These are phyloP conservation scores for Candida yuanshanica DNA, from an alignment of 805 yeast species.

Conservation along the genomic window DNA sequence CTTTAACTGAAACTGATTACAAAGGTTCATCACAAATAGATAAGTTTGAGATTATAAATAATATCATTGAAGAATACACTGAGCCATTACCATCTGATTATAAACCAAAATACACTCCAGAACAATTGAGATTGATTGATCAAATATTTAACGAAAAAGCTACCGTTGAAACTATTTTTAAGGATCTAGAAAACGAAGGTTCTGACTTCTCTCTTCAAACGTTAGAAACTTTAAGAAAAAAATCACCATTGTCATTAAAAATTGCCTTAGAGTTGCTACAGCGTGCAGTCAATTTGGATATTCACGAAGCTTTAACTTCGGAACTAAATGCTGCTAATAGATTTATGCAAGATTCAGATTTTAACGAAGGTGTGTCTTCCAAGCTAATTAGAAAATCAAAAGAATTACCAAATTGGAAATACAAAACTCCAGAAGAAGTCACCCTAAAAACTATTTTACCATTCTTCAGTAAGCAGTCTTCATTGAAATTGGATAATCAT, in stretches of 20 bases:
- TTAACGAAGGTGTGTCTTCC: constrained; percentile 62
- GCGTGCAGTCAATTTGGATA: constrained; percentile 50
- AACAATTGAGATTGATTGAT: constrained; percentile 61
- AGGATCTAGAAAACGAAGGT: constrained; percentile 43
- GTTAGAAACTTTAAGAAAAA: constrained; percentile 47
- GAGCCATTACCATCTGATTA: constrained; percentile 60
- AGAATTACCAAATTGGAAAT: constrained; percentile 45
- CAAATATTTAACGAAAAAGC: constrained; percentile 49
- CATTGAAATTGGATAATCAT: constrained; percentile 25
- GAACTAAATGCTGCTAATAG: constrained; percentile 77
- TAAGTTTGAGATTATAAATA: constrained; percentile 46
- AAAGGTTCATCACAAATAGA: constrained; percentile 23
- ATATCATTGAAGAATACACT: constrained; percentile 73
- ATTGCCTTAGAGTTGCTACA: constrained; percentile 66
- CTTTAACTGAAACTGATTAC: constrained; percentile 43
- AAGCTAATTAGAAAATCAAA: constrained; percentile 58
- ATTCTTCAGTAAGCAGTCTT: constrained; percentile 26
- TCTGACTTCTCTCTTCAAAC: constrained; percentile 62
- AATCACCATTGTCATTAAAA: constrained; percentile 76
- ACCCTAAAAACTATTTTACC: constrained; percentile 26
- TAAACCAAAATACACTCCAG: constrained; percentile 49
- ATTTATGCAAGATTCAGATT: constrained; percentile 60
- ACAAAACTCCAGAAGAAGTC: constrained; percentile 35
- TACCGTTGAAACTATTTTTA: constrained; percentile 43
- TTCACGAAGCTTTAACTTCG: constrained; percentile 59